Evolutionary conservation across 1,284 basidiomycete genomes (phyloP), one percentile per base, ranked within the genome.

Genomic region (Grifola frondosa): DNA sequence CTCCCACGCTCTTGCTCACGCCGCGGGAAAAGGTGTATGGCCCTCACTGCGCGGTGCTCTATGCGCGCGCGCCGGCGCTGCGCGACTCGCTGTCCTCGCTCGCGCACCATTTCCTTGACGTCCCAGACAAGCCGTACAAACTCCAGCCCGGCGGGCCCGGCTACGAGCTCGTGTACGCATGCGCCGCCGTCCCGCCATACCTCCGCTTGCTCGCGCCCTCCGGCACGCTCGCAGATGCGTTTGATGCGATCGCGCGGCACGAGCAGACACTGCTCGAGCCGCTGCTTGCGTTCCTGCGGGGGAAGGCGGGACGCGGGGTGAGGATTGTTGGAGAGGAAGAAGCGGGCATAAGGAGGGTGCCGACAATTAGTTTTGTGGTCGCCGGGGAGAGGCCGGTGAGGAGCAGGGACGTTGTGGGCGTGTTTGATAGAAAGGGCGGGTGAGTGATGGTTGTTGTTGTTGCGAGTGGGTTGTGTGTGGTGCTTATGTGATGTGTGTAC

Each of bases 341-440:
- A 2, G 51, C 62, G 8, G 70, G 66, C 19, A 28, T 64, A 13
- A 57, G 58, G 6, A 66, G 84, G n/a, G 82, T 81, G 1, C 87
- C 88, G 2, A 91, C 87, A 0, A 67, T 91, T 29, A 80, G 78
- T 39, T 91, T 90, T 52, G 73, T 89, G 11, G 78, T 90, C 8
- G 67, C 73, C 3, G 74, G 77, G n/a, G 67, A 73, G 45, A 68
- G 68, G 9, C 59, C 76, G 9, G 66, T 84, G 24, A 65, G 66
- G 49, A 88, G 86, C 57, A 68, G 66, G 54, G 78, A 80, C 40
- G 65, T 91, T 21, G 86, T 89, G n/a, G 69, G 70, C 16, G 66
- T 66, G 7, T 82, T 85, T 52, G 82, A 87, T 57, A 56, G 69
- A 50, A 76, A 71, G 38, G 78, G 77, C 24, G 71, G 38, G 84